Evolutionary conservation across 805 yeast genomes (phyloP).

Genomic region (Torulaspora franciscae): DNA sequence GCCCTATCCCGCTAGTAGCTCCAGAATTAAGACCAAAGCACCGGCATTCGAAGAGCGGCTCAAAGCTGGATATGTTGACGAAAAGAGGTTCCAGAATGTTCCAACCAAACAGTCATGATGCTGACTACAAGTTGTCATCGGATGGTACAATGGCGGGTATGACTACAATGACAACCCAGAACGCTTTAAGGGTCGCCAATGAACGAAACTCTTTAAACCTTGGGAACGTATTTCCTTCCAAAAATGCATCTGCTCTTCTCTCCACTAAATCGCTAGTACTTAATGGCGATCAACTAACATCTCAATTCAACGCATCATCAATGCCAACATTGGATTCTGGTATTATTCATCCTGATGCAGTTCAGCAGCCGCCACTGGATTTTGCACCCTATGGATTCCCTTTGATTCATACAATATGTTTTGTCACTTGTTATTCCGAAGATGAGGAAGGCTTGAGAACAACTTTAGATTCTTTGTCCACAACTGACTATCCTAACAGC

Average conservation of each 20-base stretch:
- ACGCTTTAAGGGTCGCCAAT: conserved; percentile 30
- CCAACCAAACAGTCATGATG: conserved; percentile 10
- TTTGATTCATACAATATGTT: conserved; percentile 63
- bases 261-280: conserved; percentile 18
- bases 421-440: conserved; percentile 94
- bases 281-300: conserved; percentile 9
- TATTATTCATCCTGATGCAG: conserved; percentile 66
- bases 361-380: conserved; percentile 86
- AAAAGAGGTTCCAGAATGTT: conserved; percentile 36
- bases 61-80: conserved; percentile 36
- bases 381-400: conserved; percentile 86
- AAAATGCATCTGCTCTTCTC: conserved; percentile 12
- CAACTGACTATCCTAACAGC: conserved; percentile 92
- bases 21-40: conserved; percentile 48
- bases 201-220: conserved; percentile 5
- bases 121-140: conserved; percentile 4
- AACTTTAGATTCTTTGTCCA: conserved; percentile 87
- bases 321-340: conserved; percentile 52
- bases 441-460: conserved; percentile 81
- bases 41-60: conserved; percentile 23
- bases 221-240: conserved; percentile 6
- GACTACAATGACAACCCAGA: conserved; percentile 65
- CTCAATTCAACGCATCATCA: conserved; percentile 9
- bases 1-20: conserved; percentile 50
- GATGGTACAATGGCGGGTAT: conserved; percentile 25